Conservation (phyloP, 164 flowering plant species). For the Dillenia turbinata region DNA sequence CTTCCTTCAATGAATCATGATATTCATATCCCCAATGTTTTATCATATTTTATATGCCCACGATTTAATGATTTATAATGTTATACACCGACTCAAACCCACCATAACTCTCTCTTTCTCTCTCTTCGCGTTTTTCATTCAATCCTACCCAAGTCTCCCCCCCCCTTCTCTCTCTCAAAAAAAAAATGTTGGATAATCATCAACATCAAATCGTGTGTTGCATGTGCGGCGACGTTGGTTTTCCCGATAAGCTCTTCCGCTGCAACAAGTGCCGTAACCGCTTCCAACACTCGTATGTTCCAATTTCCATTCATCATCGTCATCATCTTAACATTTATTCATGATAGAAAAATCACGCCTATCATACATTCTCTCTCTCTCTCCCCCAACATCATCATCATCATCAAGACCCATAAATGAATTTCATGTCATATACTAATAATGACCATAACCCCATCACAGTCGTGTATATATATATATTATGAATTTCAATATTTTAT, state of each 20-base stretch:
- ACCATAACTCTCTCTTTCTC: constrained; percentile 2
- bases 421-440: neutral
- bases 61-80: constrained; percentile 4
- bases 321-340: constrained; percentile 2
- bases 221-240: constrained; percentile 98
- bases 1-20: neutral
- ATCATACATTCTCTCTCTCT: no score
- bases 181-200: constrained; percentile 61
- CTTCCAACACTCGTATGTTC: constrained; percentile 84
- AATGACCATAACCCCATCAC: no score
- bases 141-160: neutral
- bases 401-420: constrained; percentile 6
- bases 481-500: no score
- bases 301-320: constrained; percentile 7
- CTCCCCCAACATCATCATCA: neutral
- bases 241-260: constrained; percentile 89
- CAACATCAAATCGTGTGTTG: constrained; percentile 60
- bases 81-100: constrained; percentile 35
- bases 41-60: neutral
- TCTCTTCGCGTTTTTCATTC: no score
- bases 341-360: no score
- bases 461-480: no score
- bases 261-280: constrained; percentile 74
- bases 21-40: neutral
- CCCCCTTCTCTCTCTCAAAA: neutral